Conservation (phyloP, 805 yeast genomes). For the Suhomyces faveliae region DNA sequence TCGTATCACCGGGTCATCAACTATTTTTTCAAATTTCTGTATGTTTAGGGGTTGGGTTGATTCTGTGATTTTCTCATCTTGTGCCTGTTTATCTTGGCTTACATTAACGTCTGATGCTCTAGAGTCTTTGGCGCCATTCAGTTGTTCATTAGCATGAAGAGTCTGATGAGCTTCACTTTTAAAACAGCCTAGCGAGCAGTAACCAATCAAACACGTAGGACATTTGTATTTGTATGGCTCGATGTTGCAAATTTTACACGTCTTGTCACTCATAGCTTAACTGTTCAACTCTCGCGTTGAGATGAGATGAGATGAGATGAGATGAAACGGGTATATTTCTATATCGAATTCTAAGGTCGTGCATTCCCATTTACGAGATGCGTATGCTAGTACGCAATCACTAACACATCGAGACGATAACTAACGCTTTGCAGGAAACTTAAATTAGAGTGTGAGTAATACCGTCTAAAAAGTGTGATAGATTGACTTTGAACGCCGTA, state of each 20-base stretch:
- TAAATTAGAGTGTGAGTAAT: not conserved
- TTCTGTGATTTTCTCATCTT: not conserved
- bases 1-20: slow-evolving; percentile 44
- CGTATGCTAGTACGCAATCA: not conserved
- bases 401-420: not conserved
- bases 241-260: slow-evolving; percentile 29
- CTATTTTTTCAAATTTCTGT: slow-evolving; percentile 21
- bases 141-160: not conserved
- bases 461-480: not conserved
- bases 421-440: not conserved
- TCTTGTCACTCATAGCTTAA: slow-evolving; percentile 26
- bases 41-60: not conserved
- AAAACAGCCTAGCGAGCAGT: slow-evolving; percentile 63
- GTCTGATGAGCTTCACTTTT: slow-evolving; percentile 41
- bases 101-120: not conserved
- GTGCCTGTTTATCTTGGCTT: not conserved
- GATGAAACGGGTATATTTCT: not conserved
- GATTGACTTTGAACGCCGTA: not conserved
- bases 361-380: not conserved
- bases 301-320: slow-evolving; percentile 2
- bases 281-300: not conserved
- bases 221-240: slow-evolving; percentile 53
- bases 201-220: slow-evolving; percentile 46
- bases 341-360: not conserved
- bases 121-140: not conserved